Evolutionary conservation across 1,284 basidiomycete genomes (phyloP).

Genomic region (Ceratobasidium papillatum): DNA sequence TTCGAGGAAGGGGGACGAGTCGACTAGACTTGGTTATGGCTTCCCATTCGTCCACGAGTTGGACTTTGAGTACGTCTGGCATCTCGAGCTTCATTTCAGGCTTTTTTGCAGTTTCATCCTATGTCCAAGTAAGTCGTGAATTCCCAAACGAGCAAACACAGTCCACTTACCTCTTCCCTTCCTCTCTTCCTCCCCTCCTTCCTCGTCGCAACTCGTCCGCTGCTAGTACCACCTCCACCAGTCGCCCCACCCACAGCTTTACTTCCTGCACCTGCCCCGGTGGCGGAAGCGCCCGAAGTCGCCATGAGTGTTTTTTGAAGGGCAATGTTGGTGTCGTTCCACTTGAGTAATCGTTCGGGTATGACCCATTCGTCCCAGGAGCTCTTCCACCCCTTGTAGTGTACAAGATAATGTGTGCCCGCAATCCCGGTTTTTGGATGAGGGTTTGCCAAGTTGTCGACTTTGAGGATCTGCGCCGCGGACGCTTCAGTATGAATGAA

Average conservation of each 20-base stretch:
- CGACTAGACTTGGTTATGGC: slow-evolving; percentile 94
- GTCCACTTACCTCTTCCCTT: slow-evolving; percentile 46
- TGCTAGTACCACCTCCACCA: slow-evolving; percentile 53
- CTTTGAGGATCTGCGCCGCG: slow-evolving; percentile 71
- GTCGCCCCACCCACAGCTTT: slow-evolving; percentile 49
- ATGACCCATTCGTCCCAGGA: slow-evolving; percentile 99
- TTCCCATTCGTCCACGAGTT: slow-evolving; percentile 98
- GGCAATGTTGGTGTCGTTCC: slow-evolving; percentile 84
- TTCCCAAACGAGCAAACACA: not conserved
- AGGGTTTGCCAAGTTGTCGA: slow-evolving; percentile 76
- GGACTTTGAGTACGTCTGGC: slow-evolving; percentile 87
- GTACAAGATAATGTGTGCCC: slow-evolving; percentile 92
- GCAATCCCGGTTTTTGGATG: slow-evolving; percentile 70
- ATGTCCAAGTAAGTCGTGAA: not conserved
- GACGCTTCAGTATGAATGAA: not conserved
- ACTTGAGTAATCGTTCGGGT: slow-evolving; percentile 81
- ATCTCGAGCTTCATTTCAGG: slow-evolving; percentile 92
- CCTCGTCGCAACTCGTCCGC: slow-evolving; percentile 51
- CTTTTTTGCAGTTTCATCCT: slow-evolving; percentile 60
- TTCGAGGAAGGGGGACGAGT: slow-evolving; percentile 87
- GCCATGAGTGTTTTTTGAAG: slow-evolving; percentile 72
- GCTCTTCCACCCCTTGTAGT: slow-evolving; percentile 99
- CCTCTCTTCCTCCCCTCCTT: slow-evolving; percentile 56
- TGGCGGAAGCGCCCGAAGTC: slow-evolving; percentile 49
- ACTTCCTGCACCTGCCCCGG: slow-evolving; percentile 47